Evolutionary conservation across 202 grass and related monocot species (phyloP).

Genomic region (Musa balbisiana): DNA sequence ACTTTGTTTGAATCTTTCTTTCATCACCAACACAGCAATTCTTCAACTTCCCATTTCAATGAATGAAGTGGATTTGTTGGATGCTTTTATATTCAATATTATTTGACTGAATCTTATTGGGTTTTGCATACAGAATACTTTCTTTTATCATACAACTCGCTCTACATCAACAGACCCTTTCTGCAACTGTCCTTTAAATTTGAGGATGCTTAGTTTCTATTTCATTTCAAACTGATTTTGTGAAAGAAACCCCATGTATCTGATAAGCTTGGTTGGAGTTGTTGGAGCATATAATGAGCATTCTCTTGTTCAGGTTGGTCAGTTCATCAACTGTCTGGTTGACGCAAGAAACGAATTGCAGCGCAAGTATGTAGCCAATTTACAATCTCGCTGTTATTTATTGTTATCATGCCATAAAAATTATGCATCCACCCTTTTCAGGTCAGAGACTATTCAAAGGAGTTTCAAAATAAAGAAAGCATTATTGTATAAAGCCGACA

Average conservation of each 20-base stretch:
- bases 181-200: too few species aligned
- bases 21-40: not conserved
- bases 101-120: too few species aligned
- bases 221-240: not conserved
- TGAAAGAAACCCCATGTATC: not conserved
- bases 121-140: too few species aligned
- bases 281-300: not conserved
- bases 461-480: constrained; percentile 96
- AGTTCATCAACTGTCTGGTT: constrained; percentile 64
- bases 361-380: constrained; percentile 39
- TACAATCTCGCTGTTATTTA: not conserved
- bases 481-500: constrained; percentile 51
- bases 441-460: constrained; percentile 53
- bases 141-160: too few species aligned
- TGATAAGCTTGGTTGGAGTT: not conserved
- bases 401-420: not conserved
- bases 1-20: too few species aligned
- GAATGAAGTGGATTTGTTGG: not conserved
- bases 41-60: not conserved
- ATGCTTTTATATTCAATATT: not conserved
- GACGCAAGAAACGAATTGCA: constrained; percentile 80
- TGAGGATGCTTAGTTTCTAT: not conserved
- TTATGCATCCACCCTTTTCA: constrained; percentile 21
- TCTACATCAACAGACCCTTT: too few species aligned
- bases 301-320: constrained; percentile 46